Base-by-base conservation (phyloP, 768 basidiomycete species). In the Cyathus striatus region DNA sequence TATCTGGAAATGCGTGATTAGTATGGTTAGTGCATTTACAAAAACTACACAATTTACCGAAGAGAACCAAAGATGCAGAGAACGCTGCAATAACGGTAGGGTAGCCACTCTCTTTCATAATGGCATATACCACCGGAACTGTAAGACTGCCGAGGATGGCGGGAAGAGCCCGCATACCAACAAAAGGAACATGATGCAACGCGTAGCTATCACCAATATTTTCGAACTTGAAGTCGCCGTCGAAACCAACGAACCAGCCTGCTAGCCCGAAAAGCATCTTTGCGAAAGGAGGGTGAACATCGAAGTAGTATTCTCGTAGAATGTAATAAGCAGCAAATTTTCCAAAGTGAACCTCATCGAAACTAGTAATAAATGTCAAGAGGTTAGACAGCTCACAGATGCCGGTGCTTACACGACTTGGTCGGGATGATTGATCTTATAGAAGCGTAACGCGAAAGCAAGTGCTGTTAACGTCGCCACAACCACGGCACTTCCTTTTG, bases 101-200 rank as follows among this genome's bases (percentile, higher is more conserved):
- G 60, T 95, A 97, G 5, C 96, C 96, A 47, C 87, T 87, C 70
- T 98, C 93, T 64, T 96, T 88, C 96, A 98, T 98, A 62, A 95
- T 97, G 18, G 78, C 86, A 56, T 93, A 99, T 1, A 98, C 83
- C 47, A 98, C 69, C 0, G 94, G 89, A 12, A 98, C 64, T 1
- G 95, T 97, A 21, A 96, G 68, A 66, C 87, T 88, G 38, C 90
- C 91, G 23, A 99, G 72, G 48, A 96, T 78, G 3, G 95, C 96
- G 5, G 93, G 92, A 16, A 98, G 77, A 4, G 89, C 84, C 30
- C 96, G 78, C 81, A 99, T 83, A 49, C 93, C 94, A 41, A 95
- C 80, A 54, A 89, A 99, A 6, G 96, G 94, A 1, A 99, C 93
- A 48, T 92, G 82, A 54, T 82, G 76, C 3, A 75, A 73, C 3